phyloP scores from a whole-genome alignment of 1,139 yeast species.

The Pichia sp. region DNA sequence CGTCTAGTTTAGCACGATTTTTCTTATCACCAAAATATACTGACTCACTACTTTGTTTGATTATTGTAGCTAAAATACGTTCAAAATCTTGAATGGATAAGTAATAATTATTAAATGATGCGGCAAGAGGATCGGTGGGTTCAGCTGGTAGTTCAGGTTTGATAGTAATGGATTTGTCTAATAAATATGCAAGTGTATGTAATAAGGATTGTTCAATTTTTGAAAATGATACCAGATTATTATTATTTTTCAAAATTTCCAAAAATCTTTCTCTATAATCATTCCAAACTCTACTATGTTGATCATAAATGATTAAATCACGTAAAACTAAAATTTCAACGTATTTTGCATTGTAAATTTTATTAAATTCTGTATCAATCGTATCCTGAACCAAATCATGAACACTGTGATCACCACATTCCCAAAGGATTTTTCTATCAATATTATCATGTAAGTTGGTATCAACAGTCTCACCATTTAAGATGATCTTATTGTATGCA shows the following conservation, averaged over 20 bases:
- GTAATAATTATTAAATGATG: conserved; percentile 22
- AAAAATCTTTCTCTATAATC: conserved; percentile 15
- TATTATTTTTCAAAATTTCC: conserved; percentile 4
- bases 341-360: conserved; percentile 11
- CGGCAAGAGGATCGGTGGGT: conserved; percentile 15
- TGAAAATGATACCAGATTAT: conserved; percentile 10
- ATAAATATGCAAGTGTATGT: conserved; percentile 13
- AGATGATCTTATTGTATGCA: conserved; percentile 2
- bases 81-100: conserved; percentile 21
- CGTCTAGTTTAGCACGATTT: not conserved
- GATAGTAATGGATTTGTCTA: too few relatives aligned
- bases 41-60: conserved; percentile 1
- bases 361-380: conserved; percentile 3
- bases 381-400: conserved; percentile 6
- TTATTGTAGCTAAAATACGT: conserved; percentile 17
- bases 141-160: conserved; percentile 8
- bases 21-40: conserved; percentile 10
- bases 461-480: conserved; percentile 14
- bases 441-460: conserved; percentile 39
- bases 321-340: conserved; percentile 29
- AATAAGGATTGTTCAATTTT: conserved; percentile 22
- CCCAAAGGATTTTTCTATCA: conserved; percentile 44
- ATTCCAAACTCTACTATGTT: conserved; percentile 16
- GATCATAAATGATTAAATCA: conserved; percentile 30
- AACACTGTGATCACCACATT: conserved; percentile 34